phyloP scores from a whole-genome alignment of 169 alveolate species.

The Cryptosporidium felis region DNA sequence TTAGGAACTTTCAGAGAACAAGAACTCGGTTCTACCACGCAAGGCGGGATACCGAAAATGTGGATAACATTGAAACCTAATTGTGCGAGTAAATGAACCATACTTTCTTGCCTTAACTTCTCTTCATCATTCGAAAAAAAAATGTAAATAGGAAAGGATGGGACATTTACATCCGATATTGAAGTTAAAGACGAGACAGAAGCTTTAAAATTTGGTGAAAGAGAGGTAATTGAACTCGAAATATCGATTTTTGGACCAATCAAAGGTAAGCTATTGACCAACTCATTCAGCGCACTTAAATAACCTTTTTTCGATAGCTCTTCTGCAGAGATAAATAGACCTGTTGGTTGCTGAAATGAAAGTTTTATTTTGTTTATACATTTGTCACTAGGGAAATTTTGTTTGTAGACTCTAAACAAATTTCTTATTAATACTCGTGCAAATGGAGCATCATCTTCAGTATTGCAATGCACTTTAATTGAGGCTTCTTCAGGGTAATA shows the following conservation, averaged over 20 bases:
- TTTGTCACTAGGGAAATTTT: constrained; percentile 4
- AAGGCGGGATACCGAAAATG: constrained; percentile 14
- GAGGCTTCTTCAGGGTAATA: constrained; percentile 41
- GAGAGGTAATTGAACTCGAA: not conserved
- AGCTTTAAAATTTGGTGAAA: not conserved
- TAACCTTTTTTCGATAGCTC: constrained; percentile 26
- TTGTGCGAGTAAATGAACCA: constrained; percentile 47
- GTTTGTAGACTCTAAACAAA: constrained; percentile 8
- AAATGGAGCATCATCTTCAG: constrained; percentile 54
- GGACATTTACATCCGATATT: not conserved
- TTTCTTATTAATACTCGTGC: constrained; percentile 33
- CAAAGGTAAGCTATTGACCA: not conserved
- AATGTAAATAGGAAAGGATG: not conserved
- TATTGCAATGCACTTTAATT: constrained; percentile 46
- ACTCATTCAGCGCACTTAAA: not conserved
- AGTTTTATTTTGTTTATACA: constrained; percentile 26
- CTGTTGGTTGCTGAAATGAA: constrained; percentile 34
- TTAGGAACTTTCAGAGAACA: constrained; percentile 7
- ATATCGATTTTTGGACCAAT: not conserved
- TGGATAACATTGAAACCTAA: constrained; percentile 58
- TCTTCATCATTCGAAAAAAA: constrained; percentile 42
- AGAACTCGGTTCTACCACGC: not conserved
- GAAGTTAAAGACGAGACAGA: constrained; percentile 18
- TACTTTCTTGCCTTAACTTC: constrained; percentile 27
- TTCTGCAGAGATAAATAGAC: constrained; percentile 18